Conservation (phyloP, 257 asterid genomes). For the Scutellaria baicalensis region DNA sequence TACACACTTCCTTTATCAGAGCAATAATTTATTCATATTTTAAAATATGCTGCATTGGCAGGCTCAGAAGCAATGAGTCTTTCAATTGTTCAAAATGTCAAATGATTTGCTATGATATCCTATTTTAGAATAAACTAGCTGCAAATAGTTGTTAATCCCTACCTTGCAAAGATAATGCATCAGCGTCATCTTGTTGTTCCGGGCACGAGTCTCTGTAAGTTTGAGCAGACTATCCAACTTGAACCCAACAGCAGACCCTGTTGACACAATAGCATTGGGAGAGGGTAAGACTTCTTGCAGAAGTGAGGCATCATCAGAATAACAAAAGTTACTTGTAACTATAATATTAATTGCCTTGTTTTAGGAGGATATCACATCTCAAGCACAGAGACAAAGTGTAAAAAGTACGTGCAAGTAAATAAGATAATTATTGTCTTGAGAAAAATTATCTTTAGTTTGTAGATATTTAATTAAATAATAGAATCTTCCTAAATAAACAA, state of each 20-base stretch:
- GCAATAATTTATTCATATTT: background rate
- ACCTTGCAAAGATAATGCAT: slow-evolving; percentile 99
- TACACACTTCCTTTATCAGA: background rate
- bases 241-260: slow-evolving; percentile 95
- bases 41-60: background rate
- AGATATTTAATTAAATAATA: background rate
- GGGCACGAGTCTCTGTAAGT: slow-evolving; percentile 92
- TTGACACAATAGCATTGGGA: slow-evolving; percentile 13
- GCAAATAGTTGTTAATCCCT: slow-evolving; percentile 1
- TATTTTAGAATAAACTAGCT: slow-evolving; percentile 9
- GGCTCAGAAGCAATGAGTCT: background rate
- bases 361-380: background rate
- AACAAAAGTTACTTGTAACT: background rate
- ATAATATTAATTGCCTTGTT: background rate
- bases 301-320: background rate
- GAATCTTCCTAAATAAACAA: background rate
- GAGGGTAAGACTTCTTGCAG: slow-evolving; percentile 8
- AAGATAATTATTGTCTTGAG: background rate
- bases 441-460: background rate
- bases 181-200: slow-evolving; percentile 91
- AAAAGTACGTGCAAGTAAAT: background rate
- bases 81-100: background rate
- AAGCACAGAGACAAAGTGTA: background rate
- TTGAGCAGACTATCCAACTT: slow-evolving; percentile 93
- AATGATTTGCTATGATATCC: slow-evolving; percentile 1